Conservation (phyloP, 495 filamentous ascomycete species). For the Hypoxylon lienhwacheense region DNA sequence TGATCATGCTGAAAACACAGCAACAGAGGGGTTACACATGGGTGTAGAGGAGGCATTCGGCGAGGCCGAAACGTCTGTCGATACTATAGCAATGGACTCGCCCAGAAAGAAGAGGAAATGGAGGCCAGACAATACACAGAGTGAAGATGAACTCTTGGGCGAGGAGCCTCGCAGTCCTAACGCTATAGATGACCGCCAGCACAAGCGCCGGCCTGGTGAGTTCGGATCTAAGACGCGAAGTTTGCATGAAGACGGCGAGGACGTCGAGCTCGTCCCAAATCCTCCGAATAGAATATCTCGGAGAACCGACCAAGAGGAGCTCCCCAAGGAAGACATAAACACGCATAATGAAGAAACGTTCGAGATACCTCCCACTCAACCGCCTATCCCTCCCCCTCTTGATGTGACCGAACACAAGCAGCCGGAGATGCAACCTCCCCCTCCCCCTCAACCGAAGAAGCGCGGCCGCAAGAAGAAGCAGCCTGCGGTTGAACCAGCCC, state of each 20-base stretch:
- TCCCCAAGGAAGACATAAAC: conserved; percentile 1
- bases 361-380: conserved; percentile 14
- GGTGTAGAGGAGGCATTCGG: background rate
- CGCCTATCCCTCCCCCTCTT: background rate
- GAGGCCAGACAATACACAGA: conserved; percentile 5
- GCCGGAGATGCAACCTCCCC: conserved; percentile 7
- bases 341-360: background rate
- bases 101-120: conserved; percentile 18
- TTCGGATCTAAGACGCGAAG: background rate
- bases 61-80: background rate
- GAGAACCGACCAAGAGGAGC: background rate
- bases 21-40: background rate
- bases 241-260: conserved; percentile 11
- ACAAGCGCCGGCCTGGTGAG: conserved; percentile 22
- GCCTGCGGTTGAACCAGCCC: background rate
- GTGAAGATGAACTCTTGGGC: conserved; percentile 34
- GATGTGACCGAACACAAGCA: background rate
- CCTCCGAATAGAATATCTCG: conserved; percentile 1
- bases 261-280: conserved; percentile 16
- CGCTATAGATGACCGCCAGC: background rate
- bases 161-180: conserved; percentile 4
- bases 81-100: background rate
- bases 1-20: background rate
- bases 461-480: conserved; percentile 40
- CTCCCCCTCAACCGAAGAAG: conserved; percentile 21